Base-by-base conservation (phyloP, 1,139 yeast species). In the Candida gigantensis region DNA sequence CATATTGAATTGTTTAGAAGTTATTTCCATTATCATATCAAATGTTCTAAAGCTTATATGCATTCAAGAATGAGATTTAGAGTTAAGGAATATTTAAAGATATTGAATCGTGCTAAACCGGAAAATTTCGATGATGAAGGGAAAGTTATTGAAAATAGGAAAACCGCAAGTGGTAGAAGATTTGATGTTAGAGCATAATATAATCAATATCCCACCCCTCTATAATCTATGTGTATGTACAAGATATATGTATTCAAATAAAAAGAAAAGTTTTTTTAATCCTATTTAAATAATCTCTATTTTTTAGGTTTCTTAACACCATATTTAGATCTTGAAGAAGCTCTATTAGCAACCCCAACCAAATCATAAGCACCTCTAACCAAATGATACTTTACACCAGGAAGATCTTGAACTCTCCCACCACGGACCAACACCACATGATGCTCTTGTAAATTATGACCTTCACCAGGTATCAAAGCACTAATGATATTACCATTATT, bases 361-460 rank as follows among this genome's bases (percentile, higher is more conserved):
- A 92, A 74, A 71, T 92, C 99, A 57, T 81, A 80, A 11, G 90
- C 88, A 32, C 99, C 99, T 67, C 99, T 81, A 19, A 92, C 87
- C 54, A 89, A 74, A 63, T 87, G 92, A 63, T 94, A 92, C 60
- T 89, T 90, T 32, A 92, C 97, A 74, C 99, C 99, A 15, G 98
- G 98, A 54, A 92, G 74, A 81, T 94, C 99, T 60, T 90, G 97
- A 36, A 89, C 89, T 74, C 97, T 81, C 12, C 98, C 99, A 17
- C 99, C 99, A 61, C 98, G 79, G 2, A 94, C 95, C 39, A 83
- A 78, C 2, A 94, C 97, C 38, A 92, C 95, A 56, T 95, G 88
- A 66, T 94, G 99, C 64, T 94, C 99, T 67, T 92, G 97, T 28
- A 95, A 92, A 56, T 92, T 92, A 63, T 94, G 98, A 16, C 99